Evolutionary conservation across 495 filamentous ascomycete species (phyloP).

Genomic region (Neurospora discreta): DNA sequence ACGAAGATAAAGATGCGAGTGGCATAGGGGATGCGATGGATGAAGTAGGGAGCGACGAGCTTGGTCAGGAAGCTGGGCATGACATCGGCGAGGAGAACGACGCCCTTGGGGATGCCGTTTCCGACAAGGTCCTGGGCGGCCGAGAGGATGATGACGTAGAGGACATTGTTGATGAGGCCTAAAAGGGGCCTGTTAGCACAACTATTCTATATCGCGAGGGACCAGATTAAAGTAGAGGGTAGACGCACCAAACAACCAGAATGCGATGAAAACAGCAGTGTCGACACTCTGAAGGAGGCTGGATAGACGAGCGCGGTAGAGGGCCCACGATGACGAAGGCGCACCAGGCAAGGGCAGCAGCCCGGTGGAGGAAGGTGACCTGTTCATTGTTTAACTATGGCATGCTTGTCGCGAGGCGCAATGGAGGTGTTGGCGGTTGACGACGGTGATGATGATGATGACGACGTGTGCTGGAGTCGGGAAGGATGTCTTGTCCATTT

Average conservation of each 20-base stretch:
- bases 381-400: conserved; percentile 7
- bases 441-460: background rate
- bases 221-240: background rate
- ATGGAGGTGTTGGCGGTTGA: background rate
- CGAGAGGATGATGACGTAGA: conserved; percentile 93
- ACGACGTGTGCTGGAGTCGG: background rate
- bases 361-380: conserved; percentile 32
- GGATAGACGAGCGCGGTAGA: conserved; percentile 53
- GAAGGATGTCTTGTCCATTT: background rate
- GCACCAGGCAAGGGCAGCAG: conserved; percentile 63
- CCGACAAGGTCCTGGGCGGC: conserved; percentile 95
- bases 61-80: conserved; percentile 83
- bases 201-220: background rate
- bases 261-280: conserved; percentile 62
- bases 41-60: conserved; percentile 83
- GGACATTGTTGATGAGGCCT: conserved; percentile 96
- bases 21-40: conserved; percentile 73
- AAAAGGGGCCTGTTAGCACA: background rate
- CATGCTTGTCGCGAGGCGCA: background rate
- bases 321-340: conserved; percentile 62
- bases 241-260: conserved; percentile 80
- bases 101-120: conserved; percentile 66
- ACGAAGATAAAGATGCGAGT: conserved; percentile 64
- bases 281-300: conserved; percentile 57
- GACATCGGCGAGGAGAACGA: conserved; percentile 89